A percentile compares a stretch with the other conserved stretches of the same genome.
phyloP scores from a whole-genome alignment of 352 stramenopile species.

The Phytophthora macrochlamydospora region DNA sequence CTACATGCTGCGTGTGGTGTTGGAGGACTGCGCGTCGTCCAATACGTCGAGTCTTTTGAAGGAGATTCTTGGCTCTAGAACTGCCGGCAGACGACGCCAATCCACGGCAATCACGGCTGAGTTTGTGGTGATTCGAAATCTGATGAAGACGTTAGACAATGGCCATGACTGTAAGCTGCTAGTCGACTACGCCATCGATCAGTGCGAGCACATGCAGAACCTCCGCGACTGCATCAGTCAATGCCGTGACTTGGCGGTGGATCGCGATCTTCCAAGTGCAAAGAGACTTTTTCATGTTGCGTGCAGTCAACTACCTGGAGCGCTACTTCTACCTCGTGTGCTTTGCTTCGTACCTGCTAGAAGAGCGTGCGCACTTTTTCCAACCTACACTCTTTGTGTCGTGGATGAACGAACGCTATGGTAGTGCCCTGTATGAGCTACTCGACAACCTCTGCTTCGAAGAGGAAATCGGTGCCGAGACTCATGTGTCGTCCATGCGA shows the following conservation, averaged over 20 bases:
- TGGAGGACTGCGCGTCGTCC: slow-evolving; percentile 46
- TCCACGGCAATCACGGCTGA: slow-evolving; percentile 59
- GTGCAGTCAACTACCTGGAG: slow-evolving; percentile 89
- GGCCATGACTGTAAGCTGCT: slow-evolving; percentile 64
- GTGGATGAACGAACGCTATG: slow-evolving; percentile 88
- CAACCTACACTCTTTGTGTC: slow-evolving; percentile 65
- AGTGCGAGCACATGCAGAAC: slow-evolving; percentile 88
- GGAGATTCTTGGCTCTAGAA: slow-evolving; percentile 25
- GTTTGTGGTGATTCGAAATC: slow-evolving; percentile 78
- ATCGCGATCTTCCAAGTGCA: slow-evolving; percentile 61
- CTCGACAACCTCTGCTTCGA: slow-evolving; percentile 89
- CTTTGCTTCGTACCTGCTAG: slow-evolving; percentile 87
- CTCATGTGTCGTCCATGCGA: slow-evolving; percentile 79
- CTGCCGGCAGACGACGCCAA: slow-evolving; percentile 42
- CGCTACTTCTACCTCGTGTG: slow-evolving; percentile 91
- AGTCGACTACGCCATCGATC: slow-evolving; percentile 76
- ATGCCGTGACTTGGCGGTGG: slow-evolving; percentile 76
- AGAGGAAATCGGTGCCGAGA: slow-evolving; percentile 78
- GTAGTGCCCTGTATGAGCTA: slow-evolving; percentile 82
- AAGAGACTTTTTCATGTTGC: slow-evolving; percentile 87
- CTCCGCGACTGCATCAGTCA: slow-evolving; percentile 84
- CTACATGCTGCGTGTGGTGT: slow-evolving; percentile 83
- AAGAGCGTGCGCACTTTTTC: slow-evolving; percentile 65
- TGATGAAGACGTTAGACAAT: slow-evolving; percentile 76
- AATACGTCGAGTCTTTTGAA: slow-evolving; percentile 24